Evolutionary conservation across 768 basidiomycete genomes (phyloP).

Genomic region (Mycena metata): DNA sequence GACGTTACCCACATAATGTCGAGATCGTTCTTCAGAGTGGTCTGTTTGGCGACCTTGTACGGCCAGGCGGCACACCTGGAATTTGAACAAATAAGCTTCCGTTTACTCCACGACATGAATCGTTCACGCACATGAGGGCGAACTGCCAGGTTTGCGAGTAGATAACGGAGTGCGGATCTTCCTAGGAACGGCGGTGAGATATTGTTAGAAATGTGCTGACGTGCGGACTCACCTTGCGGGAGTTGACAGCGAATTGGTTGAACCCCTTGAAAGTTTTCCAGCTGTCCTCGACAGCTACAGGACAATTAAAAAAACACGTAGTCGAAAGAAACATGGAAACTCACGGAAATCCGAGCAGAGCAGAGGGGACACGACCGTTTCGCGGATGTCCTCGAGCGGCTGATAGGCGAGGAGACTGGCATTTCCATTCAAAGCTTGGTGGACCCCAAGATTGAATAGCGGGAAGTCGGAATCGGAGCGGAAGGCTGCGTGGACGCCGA

Average conservation of each 20-base stretch:
- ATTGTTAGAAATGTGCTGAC: no score
- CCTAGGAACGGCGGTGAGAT: no score
- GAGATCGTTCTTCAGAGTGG: slow-evolving; percentile 4
- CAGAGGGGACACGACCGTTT: slow-evolving; percentile 17
- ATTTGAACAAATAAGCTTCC: no score
- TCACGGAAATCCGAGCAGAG: slow-evolving; percentile 28
- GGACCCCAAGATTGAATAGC: slow-evolving; percentile 13
- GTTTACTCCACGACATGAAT: no score
- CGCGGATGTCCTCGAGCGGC: slow-evolving; percentile 13
- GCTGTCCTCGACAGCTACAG: not conserved
- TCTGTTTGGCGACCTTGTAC: not conserved
- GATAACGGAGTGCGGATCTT: not conserved
- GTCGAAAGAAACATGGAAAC: not conserved
- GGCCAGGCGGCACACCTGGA: slow-evolving; percentile 22
- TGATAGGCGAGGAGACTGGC: slow-evolving; percentile 16
- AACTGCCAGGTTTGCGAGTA: slow-evolving; percentile 28
- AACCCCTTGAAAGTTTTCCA: slow-evolving; percentile 13
- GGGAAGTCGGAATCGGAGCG: slow-evolving; percentile 29
- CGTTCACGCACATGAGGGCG: not conserved
- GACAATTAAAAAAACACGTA: no score
- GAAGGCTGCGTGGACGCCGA: slow-evolving; percentile 7
- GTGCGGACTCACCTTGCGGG: slow-evolving; percentile 9
- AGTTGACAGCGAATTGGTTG: slow-evolving; percentile 13
- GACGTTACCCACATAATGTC: slow-evolving; percentile 27
- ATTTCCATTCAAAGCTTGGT: slow-evolving; percentile 17